Evolutionary conservation across 2,329 filamentous ascomycete genomes (phyloP), one percentile per base, ranked within the genome.

Genomic region (Trichoderma simmonsii): DNA sequence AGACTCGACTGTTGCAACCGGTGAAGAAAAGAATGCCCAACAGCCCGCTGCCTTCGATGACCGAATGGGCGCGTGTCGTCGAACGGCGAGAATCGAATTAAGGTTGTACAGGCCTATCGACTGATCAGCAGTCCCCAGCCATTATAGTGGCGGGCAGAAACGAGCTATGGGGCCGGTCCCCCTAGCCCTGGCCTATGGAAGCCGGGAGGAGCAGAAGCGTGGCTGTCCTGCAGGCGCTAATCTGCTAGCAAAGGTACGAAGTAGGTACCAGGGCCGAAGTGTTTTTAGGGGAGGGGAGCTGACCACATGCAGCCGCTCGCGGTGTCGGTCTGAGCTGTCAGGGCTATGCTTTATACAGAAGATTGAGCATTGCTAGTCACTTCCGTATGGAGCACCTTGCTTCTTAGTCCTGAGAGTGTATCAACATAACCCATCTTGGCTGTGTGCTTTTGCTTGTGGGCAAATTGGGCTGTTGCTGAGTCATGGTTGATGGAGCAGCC

Each of bases 141-240:
- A 59, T 30, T 24, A 59, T 54, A 65, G 43, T 26, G 62, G 62
- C 62, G 48, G 63, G 39, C 63, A 56, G 39, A 56, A 32, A 66
- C 63, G 62, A 54, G 34, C 15, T 32, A 68, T 60, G 65, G 65
- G 64, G 65, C 36, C 26, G 24, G 36, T 8, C 6, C 36, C 36
- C 15, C 36, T 39, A 39, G 56, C 65, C 65, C 65, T 68, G 56
- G 65, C 65, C 65, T 68, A 68, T 68, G 15, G 65, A 68, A 39
- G 36, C 36, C 36, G 36, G 36, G 36, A 39, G 36, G 36, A 39
- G 36, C 15, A 39, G 36, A 39, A 68, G 65, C 54, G 65, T 68
- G 65, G 65, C 65, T 68, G 65, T 68, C 65, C 65, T 68, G 65
- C 65, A 68, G 65, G 65, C 65, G 65, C 65, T 68, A 68, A 60